These are phyloP conservation scores for Hansfordia pulvinata DNA, from an alignment of 2,329 filamentous ascomycete genomes.

Conservation along the genomic window DNA sequence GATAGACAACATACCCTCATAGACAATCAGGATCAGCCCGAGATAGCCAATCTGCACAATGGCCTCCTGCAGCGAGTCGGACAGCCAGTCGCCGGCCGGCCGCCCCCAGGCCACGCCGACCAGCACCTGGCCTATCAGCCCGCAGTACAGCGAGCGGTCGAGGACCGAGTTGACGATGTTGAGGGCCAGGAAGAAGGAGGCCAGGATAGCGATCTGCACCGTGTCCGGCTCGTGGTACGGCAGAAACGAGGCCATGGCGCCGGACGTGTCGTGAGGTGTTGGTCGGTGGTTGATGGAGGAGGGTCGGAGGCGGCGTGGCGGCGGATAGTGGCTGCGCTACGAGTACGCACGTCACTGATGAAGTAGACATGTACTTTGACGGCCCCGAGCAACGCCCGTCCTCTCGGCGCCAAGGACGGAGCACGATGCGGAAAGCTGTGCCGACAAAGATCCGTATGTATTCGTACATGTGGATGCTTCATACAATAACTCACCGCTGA, in stretches of 20 bases:
- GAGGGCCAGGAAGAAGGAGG: constrained; percentile 49
- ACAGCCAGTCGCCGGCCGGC: constrained; percentile 49
- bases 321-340: too few species aligned
- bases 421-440: too few species aligned
- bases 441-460: too few species aligned
- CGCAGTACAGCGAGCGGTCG: constrained; percentile 51
- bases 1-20: constrained; percentile 51
- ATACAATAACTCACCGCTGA: too few species aligned
- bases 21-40: constrained; percentile 59
- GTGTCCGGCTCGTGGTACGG: constrained; percentile 53
- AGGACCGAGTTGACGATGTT: constrained; percentile 44
- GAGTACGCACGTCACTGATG: too few species aligned
- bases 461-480: too few species aligned
- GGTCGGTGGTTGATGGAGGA: too few species aligned
- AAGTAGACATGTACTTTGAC: too few species aligned
- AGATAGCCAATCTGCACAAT: constrained; percentile 59
- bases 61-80: constrained; percentile 31
- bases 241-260: constrained; percentile 17
- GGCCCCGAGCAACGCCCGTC: too few species aligned
- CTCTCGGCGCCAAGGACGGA: too few species aligned
- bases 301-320: too few species aligned
- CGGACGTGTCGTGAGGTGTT: too few species aligned
- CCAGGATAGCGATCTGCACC: constrained; percentile 39
- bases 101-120: constrained; percentile 58
- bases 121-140: constrained; percentile 58